phyloP scores from a whole-genome alignment of 257 asterid species.

The Eustoma russellianum region DNA sequence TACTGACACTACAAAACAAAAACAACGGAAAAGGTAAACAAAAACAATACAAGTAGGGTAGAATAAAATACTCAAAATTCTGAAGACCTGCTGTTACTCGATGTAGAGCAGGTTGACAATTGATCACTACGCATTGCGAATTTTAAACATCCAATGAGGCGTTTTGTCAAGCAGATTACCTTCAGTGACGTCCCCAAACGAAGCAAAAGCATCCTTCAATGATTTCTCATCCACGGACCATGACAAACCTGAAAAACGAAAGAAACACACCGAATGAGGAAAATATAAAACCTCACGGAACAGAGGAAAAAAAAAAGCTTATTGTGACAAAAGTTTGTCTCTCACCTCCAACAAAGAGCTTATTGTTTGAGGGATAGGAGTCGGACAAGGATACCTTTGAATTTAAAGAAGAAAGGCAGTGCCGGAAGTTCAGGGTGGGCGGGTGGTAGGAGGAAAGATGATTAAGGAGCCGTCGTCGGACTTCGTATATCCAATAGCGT shows the following conservation, averaged over 20 bases:
- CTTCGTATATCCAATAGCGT: neutral
- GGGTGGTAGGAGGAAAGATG: neutral
- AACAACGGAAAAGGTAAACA: too few relatives aligned
- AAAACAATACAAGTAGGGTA: too few relatives aligned
- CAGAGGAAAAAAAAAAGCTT: neutral
- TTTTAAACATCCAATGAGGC: conserved; percentile 3
- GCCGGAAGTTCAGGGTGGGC: neutral
- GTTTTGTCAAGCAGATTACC: conserved; percentile 31
- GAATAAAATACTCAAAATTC: too few relatives aligned
- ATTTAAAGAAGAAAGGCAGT: neutral
- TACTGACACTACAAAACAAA: too few relatives aligned
- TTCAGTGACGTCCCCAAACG: conserved; percentile 35
- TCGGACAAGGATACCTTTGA: neutral
- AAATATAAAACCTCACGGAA: neutral
- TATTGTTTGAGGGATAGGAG: conserved; percentile 21
- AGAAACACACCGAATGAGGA: neutral
- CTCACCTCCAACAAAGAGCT: conserved; percentile 37
- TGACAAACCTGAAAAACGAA: conserved; percentile 23
- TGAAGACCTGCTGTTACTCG: too few relatives aligned
- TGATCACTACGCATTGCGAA: too few relatives aligned
- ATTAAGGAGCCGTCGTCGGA: conserved; percentile 6
- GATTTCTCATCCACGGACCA: conserved; percentile 39
- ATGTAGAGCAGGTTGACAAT: too few relatives aligned
- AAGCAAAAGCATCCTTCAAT: conserved; percentile 30
- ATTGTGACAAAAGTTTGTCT: neutral